A percentile compares a stretch with the other conserved stretches of the same genome.
phyloP scores from a whole-genome alignment of 192 early-diverging fungal species.

The Coemansia sp. region DNA sequence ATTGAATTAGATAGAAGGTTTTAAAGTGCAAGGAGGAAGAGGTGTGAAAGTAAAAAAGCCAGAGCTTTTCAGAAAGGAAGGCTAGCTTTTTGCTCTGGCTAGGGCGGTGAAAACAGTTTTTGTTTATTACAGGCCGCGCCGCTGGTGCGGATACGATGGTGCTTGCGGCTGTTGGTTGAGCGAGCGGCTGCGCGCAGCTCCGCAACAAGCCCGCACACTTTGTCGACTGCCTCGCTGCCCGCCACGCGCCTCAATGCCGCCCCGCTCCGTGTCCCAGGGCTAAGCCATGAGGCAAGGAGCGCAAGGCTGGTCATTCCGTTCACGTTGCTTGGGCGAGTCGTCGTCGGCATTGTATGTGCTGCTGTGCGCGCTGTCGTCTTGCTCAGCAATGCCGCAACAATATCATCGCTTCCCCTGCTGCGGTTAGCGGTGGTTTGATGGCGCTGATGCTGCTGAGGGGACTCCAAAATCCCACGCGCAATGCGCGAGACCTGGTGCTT shows the following conservation, averaged over 20 bases:
- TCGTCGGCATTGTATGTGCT: neutral
- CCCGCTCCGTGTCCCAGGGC: conserved; percentile 36
- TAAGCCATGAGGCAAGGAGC: conserved; percentile 35
- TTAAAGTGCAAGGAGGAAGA: too few relatives aligned
- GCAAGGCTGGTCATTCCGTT: conserved; percentile 36
- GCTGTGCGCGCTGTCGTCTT: neutral
- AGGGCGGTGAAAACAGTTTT: conserved; percentile 22
- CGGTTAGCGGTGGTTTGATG: conserved; percentile 2
- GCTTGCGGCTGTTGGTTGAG: conserved; percentile 20
- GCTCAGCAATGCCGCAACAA: conserved; percentile 3
- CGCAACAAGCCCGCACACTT: conserved; percentile 34
- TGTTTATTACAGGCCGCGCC: conserved; percentile 33
- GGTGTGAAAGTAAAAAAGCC: too few relatives aligned
- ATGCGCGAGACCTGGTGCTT: conserved; percentile 50
- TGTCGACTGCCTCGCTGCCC: conserved; percentile 41
- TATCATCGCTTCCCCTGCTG: neutral
- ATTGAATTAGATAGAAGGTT: too few relatives aligned
- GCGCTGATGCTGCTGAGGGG: conserved; percentile 15
- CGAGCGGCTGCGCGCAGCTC: conserved; percentile 19
- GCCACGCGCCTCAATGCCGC: conserved; percentile 43
- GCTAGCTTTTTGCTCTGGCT: conserved; percentile 14
- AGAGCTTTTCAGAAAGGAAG: conserved; percentile 7
- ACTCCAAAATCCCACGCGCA: conserved; percentile 55
- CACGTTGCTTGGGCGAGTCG: neutral
- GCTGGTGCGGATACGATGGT: conserved; percentile 18